phyloP scores from a whole-genome alignment of 768 basidiomycete genomes.

The Bullera alba region DNA sequence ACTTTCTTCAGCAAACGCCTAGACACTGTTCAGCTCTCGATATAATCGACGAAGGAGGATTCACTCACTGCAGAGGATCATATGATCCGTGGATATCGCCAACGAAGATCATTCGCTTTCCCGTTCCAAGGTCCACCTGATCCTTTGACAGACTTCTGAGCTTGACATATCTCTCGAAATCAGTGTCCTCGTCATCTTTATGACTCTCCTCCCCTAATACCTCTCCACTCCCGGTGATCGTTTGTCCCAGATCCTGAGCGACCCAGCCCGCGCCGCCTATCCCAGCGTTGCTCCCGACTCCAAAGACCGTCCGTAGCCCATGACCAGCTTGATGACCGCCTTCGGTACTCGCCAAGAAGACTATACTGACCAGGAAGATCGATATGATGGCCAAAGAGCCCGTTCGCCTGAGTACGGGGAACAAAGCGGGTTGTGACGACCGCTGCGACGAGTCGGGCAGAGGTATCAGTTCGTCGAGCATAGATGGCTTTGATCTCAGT shows the following conservation, averaged over 20 bases:
- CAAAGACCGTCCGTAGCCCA: slow-evolving; percentile 12
- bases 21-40: background rate
- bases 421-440: background rate
- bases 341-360: slow-evolving; percentile 16
- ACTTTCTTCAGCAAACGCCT: slow-evolving; percentile 62
- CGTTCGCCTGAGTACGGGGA: slow-evolving; percentile 9
- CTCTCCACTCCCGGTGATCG: background rate
- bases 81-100: slow-evolving; percentile 87
- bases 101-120: slow-evolving; percentile 60
- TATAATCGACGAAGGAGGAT: background rate
- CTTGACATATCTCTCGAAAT: slow-evolving; percentile 43
- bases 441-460: slow-evolving; percentile 3
- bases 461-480: slow-evolving; percentile 19
- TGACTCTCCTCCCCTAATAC: slow-evolving; percentile 1
- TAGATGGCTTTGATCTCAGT: slow-evolving; percentile 1
- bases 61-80: slow-evolving; percentile 58
- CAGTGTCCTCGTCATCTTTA: slow-evolving; percentile 13
- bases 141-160: slow-evolving; percentile 33
- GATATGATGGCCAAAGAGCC: slow-evolving; percentile 22
- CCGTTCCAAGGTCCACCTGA: slow-evolving; percentile 23
- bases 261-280: slow-evolving; percentile 4
- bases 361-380: slow-evolving; percentile 25
- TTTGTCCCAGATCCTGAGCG: slow-evolving; percentile 1
- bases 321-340: background rate
- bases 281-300: slow-evolving; percentile 10